phyloP scores from a whole-genome alignment of 345 rosid species.

The Melaleuca quinquenervia region DNA sequence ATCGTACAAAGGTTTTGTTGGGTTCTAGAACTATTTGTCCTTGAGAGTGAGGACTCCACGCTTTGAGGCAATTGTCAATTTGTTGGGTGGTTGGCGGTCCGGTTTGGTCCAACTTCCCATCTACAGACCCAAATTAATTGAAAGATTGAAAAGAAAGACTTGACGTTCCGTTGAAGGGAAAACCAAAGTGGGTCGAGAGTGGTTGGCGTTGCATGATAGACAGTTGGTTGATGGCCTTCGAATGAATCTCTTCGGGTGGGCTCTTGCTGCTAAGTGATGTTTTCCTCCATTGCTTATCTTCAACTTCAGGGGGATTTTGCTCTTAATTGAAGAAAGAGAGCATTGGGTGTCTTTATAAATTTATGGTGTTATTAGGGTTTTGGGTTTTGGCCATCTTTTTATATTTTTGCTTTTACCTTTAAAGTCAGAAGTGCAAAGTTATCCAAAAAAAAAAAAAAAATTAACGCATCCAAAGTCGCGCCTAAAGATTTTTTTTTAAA shows the following conservation, averaged over 20 bases:
- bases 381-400: not conserved
- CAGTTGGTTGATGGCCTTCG: not conserved
- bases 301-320: not conserved
- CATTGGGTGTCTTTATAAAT: not conserved
- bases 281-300: not conserved
- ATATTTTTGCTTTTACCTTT: not conserved
- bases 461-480: too few species aligned
- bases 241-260: rapidly evolving
- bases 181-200: not conserved
- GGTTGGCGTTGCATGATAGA: not conserved
- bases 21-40: not conserved
- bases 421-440: too few species aligned
- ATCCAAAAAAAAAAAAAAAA: too few species aligned
- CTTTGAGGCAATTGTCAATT: not conserved
- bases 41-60: too few species aligned
- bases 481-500: too few species aligned
- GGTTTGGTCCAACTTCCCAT: not conserved
- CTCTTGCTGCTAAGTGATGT: not conserved
- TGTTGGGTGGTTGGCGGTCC: not conserved
- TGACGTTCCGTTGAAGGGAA: not conserved
- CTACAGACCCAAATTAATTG: not conserved
- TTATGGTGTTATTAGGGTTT: not conserved
- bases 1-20: not conserved
- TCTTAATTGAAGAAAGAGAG: not conserved
- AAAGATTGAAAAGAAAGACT: not conserved